Evolutionary conservation across 225 moss, liverwort and hornwort species (phyloP).

Genomic region (Thuidium tamariscinum): DNA sequence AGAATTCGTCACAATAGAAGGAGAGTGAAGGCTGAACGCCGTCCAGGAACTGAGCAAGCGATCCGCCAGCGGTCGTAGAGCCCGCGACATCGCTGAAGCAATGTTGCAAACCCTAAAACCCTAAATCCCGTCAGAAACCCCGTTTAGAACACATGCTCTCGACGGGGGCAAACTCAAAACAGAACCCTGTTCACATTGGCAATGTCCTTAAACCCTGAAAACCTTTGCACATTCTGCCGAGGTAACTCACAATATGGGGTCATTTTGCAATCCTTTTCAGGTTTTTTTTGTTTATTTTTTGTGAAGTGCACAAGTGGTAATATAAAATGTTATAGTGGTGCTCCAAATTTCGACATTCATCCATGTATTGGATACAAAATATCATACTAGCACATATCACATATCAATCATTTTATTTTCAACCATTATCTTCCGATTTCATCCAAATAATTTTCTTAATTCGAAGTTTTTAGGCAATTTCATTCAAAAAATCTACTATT

Average conservation of each 20-base stretch:
- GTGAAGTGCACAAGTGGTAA: too few species aligned
- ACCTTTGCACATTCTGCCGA: neutral
- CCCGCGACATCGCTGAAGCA: constrained; percentile 15
- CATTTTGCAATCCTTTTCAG: neutral
- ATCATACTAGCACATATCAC: too few species aligned
- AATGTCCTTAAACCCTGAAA: neutral
- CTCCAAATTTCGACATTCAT: too few species aligned
- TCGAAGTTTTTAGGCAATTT: too few species aligned
- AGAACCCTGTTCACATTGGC: neutral
- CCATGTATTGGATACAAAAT: too few species aligned
- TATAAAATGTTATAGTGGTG: too few species aligned
- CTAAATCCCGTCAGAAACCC: neutral
- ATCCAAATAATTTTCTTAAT: too few species aligned
- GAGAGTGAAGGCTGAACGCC: neutral
- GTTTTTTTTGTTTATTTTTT: too few species aligned
- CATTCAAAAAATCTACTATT: too few species aligned
- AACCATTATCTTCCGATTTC: too few species aligned
- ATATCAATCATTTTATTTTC: too few species aligned
- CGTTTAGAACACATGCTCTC: neutral
- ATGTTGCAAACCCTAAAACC: neutral
- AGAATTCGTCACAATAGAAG: neutral
- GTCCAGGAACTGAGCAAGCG: constrained; percentile 6
- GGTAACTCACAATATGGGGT: neutral
- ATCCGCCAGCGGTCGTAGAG: constrained; percentile 17
- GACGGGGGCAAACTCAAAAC: too few species aligned